Percentiles rank a stretch among this genome's conserved stretches.
Evolutionary conservation across 257 asterid genomes (phyloP).

Genomic region (Nicotiana attenuata): DNA sequence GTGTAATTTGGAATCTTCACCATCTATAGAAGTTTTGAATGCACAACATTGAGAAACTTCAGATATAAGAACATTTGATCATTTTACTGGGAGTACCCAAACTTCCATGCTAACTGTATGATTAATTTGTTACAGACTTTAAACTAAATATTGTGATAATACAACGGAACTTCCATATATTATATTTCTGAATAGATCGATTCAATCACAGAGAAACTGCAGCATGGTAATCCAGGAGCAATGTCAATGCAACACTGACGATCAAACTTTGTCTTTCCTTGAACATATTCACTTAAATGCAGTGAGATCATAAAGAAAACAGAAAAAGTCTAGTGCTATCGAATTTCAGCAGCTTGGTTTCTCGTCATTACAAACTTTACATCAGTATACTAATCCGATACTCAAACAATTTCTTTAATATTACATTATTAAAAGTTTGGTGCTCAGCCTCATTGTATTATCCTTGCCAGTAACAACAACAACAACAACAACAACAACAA

Average conservation of each 20-base stretch:
- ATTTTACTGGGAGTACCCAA: too few relatives aligned
- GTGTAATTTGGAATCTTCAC: slow-evolving; percentile 37
- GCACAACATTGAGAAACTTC: not conserved
- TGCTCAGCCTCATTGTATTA: not conserved
- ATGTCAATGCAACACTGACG: not conserved
- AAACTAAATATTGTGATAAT: too few relatives aligned
- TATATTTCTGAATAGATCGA: too few relatives aligned
- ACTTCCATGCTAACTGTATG: not conserved
- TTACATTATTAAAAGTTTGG: too few relatives aligned
- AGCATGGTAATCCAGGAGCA: not conserved
- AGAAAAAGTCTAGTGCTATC: not conserved
- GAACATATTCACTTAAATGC: not conserved
- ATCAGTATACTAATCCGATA: too few relatives aligned
- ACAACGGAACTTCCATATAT: too few relatives aligned
- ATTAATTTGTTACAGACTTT: not conserved
- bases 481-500: too few relatives aligned
- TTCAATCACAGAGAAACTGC: not conserved
- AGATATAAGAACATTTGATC: too few relatives aligned
- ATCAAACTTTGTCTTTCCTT: not conserved
- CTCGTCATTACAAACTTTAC: not conserved
- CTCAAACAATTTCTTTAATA: too few relatives aligned
- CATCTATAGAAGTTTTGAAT: slow-evolving; percentile 33
- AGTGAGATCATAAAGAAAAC: slow-evolving; percentile 1
- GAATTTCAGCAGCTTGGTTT: not conserved
- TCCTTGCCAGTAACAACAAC: too few relatives aligned